Evolutionary conservation across 2,329 filamentous ascomycete species (phyloP).

Genomic region (Lecanicillium sp.): DNA sequence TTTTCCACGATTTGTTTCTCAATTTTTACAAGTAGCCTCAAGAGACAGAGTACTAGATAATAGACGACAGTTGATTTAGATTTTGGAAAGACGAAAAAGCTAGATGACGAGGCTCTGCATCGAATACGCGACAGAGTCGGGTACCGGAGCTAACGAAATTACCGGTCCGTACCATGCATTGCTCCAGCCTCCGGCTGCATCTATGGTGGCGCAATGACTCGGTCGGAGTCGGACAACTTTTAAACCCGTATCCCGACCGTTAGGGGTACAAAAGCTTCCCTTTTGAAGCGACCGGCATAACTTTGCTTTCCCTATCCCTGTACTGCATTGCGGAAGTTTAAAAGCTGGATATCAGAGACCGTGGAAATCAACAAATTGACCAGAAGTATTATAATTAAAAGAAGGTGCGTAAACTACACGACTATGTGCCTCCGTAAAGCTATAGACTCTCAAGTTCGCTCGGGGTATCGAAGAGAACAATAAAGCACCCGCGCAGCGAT

Average conservation of each 20-base stretch:
- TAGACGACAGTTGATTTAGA: neutral
- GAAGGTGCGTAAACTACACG: neutral
- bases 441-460: conserved; percentile 1
- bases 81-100: neutral
- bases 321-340: no score
- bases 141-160: neutral
- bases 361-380: neutral
- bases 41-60: no score
- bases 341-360: no score
- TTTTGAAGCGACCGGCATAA: no score
- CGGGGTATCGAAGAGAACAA: conserved; percentile 7
- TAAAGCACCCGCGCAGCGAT: conserved; percentile 1
- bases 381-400: neutral
- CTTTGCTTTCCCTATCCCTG: no score
- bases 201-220: no score
- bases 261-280: no score
- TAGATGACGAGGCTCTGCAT: neutral
- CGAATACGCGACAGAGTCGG: neutral
- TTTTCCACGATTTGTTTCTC: neutral
- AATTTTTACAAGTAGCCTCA: neutral
- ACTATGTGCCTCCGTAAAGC: neutral
- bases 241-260: conserved; percentile 2
- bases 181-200: no score
- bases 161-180: conserved; percentile 6
- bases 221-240: neutral